Evolutionary conservation across 2,329 filamentous ascomycete genomes (phyloP).

Genomic region (Penicillium sp.): DNA sequence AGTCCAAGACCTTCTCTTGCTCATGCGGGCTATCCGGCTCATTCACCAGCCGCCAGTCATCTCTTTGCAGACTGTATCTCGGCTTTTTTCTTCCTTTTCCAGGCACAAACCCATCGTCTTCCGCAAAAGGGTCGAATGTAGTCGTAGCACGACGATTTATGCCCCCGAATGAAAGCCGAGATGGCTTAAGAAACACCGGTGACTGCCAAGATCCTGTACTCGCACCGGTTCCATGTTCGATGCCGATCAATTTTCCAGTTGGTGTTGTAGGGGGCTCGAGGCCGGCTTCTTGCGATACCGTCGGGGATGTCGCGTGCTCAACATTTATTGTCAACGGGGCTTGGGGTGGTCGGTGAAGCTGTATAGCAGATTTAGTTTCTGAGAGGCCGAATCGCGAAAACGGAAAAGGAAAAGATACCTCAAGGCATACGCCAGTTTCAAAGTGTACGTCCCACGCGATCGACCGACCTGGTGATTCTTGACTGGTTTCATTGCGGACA

Average conservation of each 20-base stretch:
- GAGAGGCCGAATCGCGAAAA: too few species aligned
- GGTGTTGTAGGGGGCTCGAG: constrained; percentile 28
- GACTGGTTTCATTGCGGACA: constrained; percentile 54
- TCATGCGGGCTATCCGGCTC: constrained; percentile 69
- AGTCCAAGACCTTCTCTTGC: constrained; percentile 40
- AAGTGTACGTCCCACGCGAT: constrained; percentile 61
- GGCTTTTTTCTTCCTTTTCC: constrained; percentile 69
- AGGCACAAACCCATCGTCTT: constrained; percentile 64
- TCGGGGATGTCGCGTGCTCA: constrained; percentile 43
- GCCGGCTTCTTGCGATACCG: constrained; percentile 25
- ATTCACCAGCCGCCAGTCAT: constrained; percentile 73
- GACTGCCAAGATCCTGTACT: constrained; percentile 66
- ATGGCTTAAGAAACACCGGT: constrained; percentile 76
- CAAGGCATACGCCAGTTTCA: constrained; percentile 35
- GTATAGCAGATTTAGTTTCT: constrained; percentile 6
- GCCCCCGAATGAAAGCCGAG: constrained; percentile 68
- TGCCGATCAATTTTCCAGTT: constrained; percentile 16
- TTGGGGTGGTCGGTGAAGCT: constrained; percentile 31
- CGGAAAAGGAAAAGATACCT: constrained; percentile 30
- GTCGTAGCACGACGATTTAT: constrained; percentile 56
- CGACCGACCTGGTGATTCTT: constrained; percentile 57
- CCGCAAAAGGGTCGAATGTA: constrained; percentile 65
- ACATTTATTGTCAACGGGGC: constrained; percentile 50
- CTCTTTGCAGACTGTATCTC: constrained; percentile 66
- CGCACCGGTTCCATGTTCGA: constrained; percentile 16